phyloP scores from a whole-genome alignment of 2,329 filamentous ascomycete genomes.

The Aspergillus sclerotialis region DNA sequence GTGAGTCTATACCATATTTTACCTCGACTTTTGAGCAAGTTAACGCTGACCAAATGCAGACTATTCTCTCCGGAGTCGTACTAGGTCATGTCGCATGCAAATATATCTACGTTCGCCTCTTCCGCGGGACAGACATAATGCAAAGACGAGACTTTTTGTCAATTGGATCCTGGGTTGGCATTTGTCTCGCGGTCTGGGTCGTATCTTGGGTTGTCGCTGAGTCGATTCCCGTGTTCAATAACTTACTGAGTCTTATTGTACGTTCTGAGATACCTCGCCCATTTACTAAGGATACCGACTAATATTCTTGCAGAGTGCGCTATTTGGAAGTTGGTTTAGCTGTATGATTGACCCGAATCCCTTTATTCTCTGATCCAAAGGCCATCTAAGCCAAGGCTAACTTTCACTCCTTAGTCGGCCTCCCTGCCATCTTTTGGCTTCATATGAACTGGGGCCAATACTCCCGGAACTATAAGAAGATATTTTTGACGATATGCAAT shows the following conservation, averaged over 20 bases:
- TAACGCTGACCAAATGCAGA: too few species aligned
- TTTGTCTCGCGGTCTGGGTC: slow-evolving; percentile 51
- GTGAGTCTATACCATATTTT: too few species aligned
- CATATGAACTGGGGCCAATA: slow-evolving; percentile 39
- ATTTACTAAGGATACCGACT: too few species aligned
- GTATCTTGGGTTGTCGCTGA: slow-evolving; percentile 61
- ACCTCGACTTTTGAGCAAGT: too few species aligned
- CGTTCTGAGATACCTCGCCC: slow-evolving; percentile 3
- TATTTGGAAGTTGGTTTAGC: slow-evolving; percentile 63
- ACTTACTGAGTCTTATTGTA: slow-evolving; percentile 55
- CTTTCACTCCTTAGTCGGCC: slow-evolving; percentile 24
- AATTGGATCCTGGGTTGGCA: slow-evolving; percentile 51
- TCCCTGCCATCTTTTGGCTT: slow-evolving; percentile 42
- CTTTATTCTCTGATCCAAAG: too few species aligned
- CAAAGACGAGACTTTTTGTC: slow-evolving; percentile 43
- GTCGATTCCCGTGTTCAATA: slow-evolving; percentile 62
- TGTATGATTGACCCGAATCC: too few species aligned
- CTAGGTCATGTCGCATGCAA: slow-evolving; percentile 60
- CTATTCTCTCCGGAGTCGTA: slow-evolving; percentile 63
- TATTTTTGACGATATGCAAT: slow-evolving; percentile 38
- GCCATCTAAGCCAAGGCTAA: background rate
- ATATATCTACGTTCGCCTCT: slow-evolving; percentile 58
- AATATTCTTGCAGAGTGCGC: slow-evolving; percentile 38
- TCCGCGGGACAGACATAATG: slow-evolving; percentile 51
- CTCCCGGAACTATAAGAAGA: slow-evolving; percentile 36